A percentile compares a stretch with the other conserved stretches of the same genome.
Evolutionary conservation across 1,284 basidiomycete species (phyloP).

Genomic region (Pholiota adiposa): DNA sequence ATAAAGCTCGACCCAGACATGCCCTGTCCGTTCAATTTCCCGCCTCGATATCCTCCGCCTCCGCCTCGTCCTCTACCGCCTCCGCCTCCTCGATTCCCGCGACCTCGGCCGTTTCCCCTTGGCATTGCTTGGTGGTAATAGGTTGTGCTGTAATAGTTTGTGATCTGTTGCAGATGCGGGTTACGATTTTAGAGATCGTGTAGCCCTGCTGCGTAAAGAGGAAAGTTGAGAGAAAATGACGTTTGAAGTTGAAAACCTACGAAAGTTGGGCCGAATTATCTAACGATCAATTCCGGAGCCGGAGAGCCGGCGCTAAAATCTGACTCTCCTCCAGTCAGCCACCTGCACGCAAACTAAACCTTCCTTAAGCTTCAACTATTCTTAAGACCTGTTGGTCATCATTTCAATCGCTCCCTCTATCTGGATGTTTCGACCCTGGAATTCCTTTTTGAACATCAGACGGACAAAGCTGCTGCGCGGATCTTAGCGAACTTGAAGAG

Average conservation of each 20-base stretch:
- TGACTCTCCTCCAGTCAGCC: background rate
- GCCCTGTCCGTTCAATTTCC: conserved; percentile 21
- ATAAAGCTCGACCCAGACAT: conserved; percentile 24
- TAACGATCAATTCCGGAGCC: background rate
- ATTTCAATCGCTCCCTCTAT: too few relatives aligned
- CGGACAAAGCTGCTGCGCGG: too few relatives aligned
- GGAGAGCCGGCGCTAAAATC: background rate
- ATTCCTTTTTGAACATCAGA: too few relatives aligned
- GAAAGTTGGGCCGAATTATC: background rate
- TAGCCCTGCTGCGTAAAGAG: background rate
- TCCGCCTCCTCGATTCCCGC: conserved; percentile 21
- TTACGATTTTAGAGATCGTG: background rate
- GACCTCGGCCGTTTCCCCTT: conserved; percentile 19
- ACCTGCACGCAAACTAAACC: background rate
- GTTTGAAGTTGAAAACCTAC: background rate
- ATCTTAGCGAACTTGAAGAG: too few relatives aligned
- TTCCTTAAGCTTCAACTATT: too few relatives aligned
- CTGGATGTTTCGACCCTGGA: too few relatives aligned
- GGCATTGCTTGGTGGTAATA: conserved; percentile 2
- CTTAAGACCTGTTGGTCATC: too few relatives aligned
- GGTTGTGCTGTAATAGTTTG: background rate
- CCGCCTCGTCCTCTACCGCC: conserved; percentile 19
- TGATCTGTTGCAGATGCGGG: background rate
- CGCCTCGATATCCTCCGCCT: conserved; percentile 21
- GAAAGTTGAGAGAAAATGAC: background rate